phyloP scores from a whole-genome alignment of 768 basidiomycete genomes.

The Ramaria sp. region DNA sequence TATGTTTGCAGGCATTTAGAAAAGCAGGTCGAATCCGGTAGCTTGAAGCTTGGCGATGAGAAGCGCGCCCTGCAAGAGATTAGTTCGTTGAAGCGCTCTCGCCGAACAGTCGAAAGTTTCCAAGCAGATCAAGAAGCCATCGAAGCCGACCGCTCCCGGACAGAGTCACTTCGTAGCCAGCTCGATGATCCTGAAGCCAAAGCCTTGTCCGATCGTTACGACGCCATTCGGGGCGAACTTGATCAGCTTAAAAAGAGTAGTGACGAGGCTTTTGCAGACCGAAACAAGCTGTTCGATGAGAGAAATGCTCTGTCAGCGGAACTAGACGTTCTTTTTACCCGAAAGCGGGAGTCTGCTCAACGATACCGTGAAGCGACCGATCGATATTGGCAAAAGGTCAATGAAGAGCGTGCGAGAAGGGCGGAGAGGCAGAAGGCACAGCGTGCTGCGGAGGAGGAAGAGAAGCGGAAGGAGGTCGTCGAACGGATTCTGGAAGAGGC shows the following conservation, averaged over 20 bases:
- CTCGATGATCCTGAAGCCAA: constrained; percentile 87
- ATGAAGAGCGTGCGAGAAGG: constrained; percentile 79
- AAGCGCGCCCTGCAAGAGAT: constrained; percentile 94
- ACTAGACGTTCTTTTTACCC: constrained; percentile 58
- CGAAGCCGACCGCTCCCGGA: constrained; percentile 58
- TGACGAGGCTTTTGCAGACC: constrained; percentile 73
- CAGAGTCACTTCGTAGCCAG: constrained; percentile 74
- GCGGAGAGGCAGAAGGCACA: constrained; percentile 69
- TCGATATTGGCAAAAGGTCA: constrained; percentile 69
- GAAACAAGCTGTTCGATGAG: constrained; percentile 79
- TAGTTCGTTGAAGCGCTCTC: constrained; percentile 53
- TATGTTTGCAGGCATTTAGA: constrained; percentile 54
- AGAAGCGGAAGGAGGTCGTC: constrained; percentile 70
- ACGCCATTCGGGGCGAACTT: constrained; percentile 73
- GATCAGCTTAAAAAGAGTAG: constrained; percentile 78
- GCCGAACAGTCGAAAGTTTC: constrained; percentile 72
- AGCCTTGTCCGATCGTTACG: constrained; percentile 71
- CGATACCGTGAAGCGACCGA: constrained; percentile 78
- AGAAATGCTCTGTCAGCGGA: constrained; percentile 62
- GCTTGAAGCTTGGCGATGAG: constrained; percentile 87
- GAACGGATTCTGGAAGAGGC: constrained; percentile 86
- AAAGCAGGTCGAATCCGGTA: constrained; percentile 85
- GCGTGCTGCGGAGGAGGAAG: constrained; percentile 64
- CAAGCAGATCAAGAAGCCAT: constrained; percentile 71
- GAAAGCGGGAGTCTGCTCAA: constrained; percentile 65